Evolutionary conservation across 805 yeast genomes (phyloP), one percentile per base, ranked within the genome.

Genomic region (Isabelozyma gotoi): DNA sequence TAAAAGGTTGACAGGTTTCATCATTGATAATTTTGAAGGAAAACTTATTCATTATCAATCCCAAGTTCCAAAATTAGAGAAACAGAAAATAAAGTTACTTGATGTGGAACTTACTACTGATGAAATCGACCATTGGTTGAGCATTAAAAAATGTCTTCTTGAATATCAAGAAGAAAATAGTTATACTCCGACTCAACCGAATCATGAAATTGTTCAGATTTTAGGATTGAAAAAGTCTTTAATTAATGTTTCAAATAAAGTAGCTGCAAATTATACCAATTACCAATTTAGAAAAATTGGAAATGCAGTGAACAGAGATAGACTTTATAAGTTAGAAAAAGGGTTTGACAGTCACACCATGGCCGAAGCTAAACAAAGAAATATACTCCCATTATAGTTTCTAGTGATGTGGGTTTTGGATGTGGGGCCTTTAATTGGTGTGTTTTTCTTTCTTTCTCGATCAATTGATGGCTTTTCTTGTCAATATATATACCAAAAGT

Each of bases 11-110:
- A 45, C 51, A 7, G 52, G 53, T 19, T 35, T 40, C 27, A 19
- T 20, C 14, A 11, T 51, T 35, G 42, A 33, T 5, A 27, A 33
- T n/a, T 37, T 56, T 12, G 59, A 54, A 38, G 57, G 55, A 2
- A 49, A 45, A 31, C 38, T 51, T 5, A 27, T 47, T 7, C 47
- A 47, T 32, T 36, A 38, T 12, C 50, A 14, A 32, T 14, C 18
- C 10, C 16, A 32, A 32, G 16, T 32, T 11, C 39, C 39, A 14
- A 24, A 24, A 24, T 24, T n/a, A 24, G n/a, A 24, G 7, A 24
- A n/a, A 7, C 29, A 24, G 4, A 24, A 24, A 4, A 24, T 24
- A 5, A 24, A 24, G 29, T 24, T 24, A n/a, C 29, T 24, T 10
- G 29, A 24, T 24, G 29, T 24, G 29, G 29, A 24, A 24, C 29